These are phyloP conservation scores for Cairneyella variabilis DNA, from an alignment of 495 filamentous ascomycete species.

Conservation along the genomic window DNA sequence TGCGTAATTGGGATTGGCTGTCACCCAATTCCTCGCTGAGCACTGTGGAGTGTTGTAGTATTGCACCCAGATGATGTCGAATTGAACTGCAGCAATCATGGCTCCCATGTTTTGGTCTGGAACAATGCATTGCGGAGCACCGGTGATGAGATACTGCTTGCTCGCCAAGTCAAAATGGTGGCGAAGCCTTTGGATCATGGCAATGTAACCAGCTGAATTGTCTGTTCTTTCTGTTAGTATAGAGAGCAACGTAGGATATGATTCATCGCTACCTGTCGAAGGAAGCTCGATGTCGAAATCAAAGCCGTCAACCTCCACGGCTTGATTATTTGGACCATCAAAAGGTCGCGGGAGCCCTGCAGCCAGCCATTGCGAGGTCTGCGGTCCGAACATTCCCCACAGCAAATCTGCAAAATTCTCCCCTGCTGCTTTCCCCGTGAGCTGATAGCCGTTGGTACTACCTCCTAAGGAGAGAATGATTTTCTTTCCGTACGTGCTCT, in stretches of 20 bases:
- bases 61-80: constrained; percentile 64
- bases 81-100: constrained; percentile 44
- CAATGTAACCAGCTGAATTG: constrained; percentile 35
- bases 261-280: constrained; percentile 38
- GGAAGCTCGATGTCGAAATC: constrained; percentile 51
- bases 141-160: constrained; percentile 51
- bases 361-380: constrained; percentile 32
- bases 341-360: constrained; percentile 31
- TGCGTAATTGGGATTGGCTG: constrained; percentile 28
- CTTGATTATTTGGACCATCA: constrained; percentile 28
- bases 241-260: no score
- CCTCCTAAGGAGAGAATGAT: constrained; percentile 63
- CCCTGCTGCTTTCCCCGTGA: constrained; percentile 40
- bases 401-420: constrained; percentile 57
- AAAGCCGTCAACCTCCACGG: constrained; percentile 47
- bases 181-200: constrained; percentile 43
- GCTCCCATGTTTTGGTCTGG: constrained; percentile 50
- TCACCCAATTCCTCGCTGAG: constrained; percentile 44
- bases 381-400: constrained; percentile 55
- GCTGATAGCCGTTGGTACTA: constrained; percentile 21
- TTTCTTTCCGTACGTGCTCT: constrained; percentile 50
- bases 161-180: constrained; percentile 36
- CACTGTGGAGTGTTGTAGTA: constrained; percentile 50
- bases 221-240: constrained; percentile 19
- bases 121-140: constrained; percentile 52